phyloP scores from a whole-genome alignment of 768 basidiomycete genomes.

The Chalciporus pseudorubinellus region DNA sequence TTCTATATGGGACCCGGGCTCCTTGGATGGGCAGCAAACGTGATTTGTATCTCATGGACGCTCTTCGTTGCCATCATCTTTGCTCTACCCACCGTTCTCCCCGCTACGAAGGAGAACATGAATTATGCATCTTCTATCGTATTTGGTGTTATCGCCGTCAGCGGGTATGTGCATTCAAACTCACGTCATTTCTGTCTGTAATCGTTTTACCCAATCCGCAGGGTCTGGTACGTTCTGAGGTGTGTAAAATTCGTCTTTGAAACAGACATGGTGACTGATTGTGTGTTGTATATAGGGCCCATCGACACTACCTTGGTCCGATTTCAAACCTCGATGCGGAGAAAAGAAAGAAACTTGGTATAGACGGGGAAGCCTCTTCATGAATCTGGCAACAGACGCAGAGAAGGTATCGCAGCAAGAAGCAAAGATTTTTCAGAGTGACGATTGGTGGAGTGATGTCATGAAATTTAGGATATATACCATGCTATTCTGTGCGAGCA shows the following conservation, averaged over 20 bases:
- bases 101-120: constrained; percentile 72
- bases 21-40: constrained; percentile 60
- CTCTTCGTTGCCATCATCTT: constrained; percentile 69
- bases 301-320: constrained; percentile 54
- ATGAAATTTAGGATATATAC: neutral
- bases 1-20: constrained; percentile 78
- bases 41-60: constrained; percentile 67
- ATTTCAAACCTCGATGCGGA: constrained; percentile 42
- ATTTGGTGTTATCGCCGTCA: constrained; percentile 49
- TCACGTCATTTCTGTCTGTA: neutral
- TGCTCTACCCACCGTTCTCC: constrained; percentile 64
- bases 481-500: neutral
- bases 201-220: constrained; percentile 12
- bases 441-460: neutral
- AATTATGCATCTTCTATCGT: constrained; percentile 79
- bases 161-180: constrained; percentile 40
- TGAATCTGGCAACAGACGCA: neutral
- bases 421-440: neutral
- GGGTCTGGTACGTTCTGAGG: constrained; percentile 47
- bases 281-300: constrained; percentile 36
- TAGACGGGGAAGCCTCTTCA: neutral
- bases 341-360: constrained; percentile 2
- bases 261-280: neutral
- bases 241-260: neutral
- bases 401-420: neutral